Percentiles rank a stretch among this genome's conserved stretches.
Conservation (phyloP, 1,284 basidiomycete genomes). For the Apiotrichum porosum region DNA sequence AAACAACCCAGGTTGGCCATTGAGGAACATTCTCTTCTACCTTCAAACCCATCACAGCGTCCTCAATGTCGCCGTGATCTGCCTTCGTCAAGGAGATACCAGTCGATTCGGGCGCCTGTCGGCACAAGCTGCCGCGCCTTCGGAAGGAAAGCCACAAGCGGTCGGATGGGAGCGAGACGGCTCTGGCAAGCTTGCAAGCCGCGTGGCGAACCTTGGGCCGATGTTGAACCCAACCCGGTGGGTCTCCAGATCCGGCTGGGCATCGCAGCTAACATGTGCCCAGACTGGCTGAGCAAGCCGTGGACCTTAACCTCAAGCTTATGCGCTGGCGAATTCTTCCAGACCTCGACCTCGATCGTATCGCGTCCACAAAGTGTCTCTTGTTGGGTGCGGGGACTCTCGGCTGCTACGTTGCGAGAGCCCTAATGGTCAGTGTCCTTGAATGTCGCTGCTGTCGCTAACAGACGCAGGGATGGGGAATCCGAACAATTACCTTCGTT, state of each 20-base stretch:
- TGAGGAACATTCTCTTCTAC: conserved; percentile 85
- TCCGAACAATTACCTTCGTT: conserved; percentile 85
- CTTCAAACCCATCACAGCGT: conserved; percentile 57
- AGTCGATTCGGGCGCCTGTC: conserved; percentile 21
- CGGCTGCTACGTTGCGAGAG: conserved; percentile 90
- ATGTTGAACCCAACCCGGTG: conserved; percentile 85
- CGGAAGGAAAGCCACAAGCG: conserved; percentile 48
- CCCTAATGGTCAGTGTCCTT: conserved; percentile 67
- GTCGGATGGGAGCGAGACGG: conserved; percentile 95
- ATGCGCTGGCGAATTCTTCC: conserved; percentile 98
- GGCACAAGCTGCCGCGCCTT: not conserved
- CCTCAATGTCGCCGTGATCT: conserved; percentile 60
- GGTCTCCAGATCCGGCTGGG: conserved; percentile 5
- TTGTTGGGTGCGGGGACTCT: conserved; percentile 92
- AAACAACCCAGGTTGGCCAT: conserved; percentile 83
- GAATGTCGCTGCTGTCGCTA: not conserved
- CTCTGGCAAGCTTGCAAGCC: conserved; percentile 75
- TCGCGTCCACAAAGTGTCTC: conserved; percentile 73
- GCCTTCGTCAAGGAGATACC: conserved; percentile 58
- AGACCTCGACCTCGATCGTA: conserved; percentile 77
- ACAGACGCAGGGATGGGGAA: conserved; percentile 76
- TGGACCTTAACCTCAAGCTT: conserved; percentile 92
- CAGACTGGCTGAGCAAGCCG: conserved; percentile 82
- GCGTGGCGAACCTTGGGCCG: conserved; percentile 85
- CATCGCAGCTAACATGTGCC: not conserved